Evolutionary conservation across 1,284 basidiomycete species (phyloP).

Genomic region (Chiua sp.): DNA sequence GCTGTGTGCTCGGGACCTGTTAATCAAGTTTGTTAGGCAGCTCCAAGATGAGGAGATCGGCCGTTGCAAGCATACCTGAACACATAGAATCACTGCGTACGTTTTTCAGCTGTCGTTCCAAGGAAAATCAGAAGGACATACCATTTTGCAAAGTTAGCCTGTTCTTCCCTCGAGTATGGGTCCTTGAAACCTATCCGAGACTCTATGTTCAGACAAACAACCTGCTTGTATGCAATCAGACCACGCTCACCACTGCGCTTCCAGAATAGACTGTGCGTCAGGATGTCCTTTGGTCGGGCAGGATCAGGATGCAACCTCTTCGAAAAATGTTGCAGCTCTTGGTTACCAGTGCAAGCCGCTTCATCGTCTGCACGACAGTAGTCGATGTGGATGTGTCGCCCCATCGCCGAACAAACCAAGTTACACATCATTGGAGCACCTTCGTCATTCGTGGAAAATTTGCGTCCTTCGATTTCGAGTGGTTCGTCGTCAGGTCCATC

Average conservation of each 20-base stretch:
- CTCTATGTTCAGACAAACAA: not conserved
- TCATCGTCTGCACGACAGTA: conserved; percentile 53
- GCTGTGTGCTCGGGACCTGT: conserved; percentile 53
- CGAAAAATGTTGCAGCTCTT: conserved; percentile 53
- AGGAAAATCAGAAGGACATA: conserved; percentile 18
- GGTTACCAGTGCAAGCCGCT: conserved; percentile 42
- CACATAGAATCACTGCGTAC: conserved; percentile 58
- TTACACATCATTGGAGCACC: conserved; percentile 71
- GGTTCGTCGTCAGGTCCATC: conserved; percentile 51
- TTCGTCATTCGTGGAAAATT: conserved; percentile 60
- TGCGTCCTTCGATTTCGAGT: conserved; percentile 59
- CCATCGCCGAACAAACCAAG: conserved; percentile 58
- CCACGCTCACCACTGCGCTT: conserved; percentile 49
- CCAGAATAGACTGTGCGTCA: conserved; percentile 64
- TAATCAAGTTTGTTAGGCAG: not conserved
- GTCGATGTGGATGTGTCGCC: conserved; percentile 61
- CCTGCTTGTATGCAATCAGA: not conserved
- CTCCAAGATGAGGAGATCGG: not conserved
- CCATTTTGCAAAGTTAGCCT: conserved; percentile 59
- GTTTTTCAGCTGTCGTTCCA: not conserved
- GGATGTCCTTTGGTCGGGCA: conserved; percentile 52
- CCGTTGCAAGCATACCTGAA: conserved; percentile 27
- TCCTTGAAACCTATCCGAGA: conserved; percentile 42
- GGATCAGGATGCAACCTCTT: conserved; percentile 51
- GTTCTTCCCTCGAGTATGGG: conserved; percentile 63